phyloP scores from a whole-genome alignment of 2,329 filamentous ascomycete genomes.

The Claviceps cyperi region DNA sequence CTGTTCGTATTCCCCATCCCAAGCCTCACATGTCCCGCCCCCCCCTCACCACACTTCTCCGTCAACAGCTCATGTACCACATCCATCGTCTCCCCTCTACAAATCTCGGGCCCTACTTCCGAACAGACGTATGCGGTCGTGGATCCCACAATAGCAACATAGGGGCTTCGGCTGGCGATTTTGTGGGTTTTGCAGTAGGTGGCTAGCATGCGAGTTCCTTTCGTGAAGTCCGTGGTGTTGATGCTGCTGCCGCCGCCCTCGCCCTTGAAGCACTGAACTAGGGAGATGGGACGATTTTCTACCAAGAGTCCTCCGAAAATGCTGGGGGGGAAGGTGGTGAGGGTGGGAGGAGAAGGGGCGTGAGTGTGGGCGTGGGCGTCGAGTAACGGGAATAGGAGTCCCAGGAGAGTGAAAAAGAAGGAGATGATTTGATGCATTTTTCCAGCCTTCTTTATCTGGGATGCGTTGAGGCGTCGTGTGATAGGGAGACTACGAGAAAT shows the following conservation, averaged over 20 bases:
- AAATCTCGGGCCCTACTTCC: background rate
- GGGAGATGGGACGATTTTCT: background rate
- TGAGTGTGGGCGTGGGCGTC: background rate
- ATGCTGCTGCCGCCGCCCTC: background rate
- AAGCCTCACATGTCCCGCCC: background rate
- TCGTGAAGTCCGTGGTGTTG: background rate
- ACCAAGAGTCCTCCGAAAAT: background rate
- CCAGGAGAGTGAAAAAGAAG: background rate
- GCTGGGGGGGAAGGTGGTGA: background rate
- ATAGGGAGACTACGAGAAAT: too few relatives aligned
- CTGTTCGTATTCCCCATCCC: background rate
- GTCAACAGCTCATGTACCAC: background rate
- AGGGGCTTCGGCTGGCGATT: background rate
- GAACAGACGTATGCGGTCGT: conserved; percentile 3
- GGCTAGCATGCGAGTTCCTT: background rate
- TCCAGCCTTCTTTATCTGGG: too few relatives aligned
- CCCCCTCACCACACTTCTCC: background rate
- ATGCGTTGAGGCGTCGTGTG: too few relatives aligned
- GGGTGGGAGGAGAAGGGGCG: background rate
- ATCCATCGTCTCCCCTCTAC: background rate
- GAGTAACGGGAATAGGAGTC: background rate
- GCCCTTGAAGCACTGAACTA: background rate
- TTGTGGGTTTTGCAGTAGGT: conserved; percentile 1
- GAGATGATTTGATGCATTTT: background rate
- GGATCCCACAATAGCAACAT: background rate